Evolutionary conservation across 2,329 filamentous ascomycete species (phyloP).

Genomic region (Fusarium acutatum): DNA sequence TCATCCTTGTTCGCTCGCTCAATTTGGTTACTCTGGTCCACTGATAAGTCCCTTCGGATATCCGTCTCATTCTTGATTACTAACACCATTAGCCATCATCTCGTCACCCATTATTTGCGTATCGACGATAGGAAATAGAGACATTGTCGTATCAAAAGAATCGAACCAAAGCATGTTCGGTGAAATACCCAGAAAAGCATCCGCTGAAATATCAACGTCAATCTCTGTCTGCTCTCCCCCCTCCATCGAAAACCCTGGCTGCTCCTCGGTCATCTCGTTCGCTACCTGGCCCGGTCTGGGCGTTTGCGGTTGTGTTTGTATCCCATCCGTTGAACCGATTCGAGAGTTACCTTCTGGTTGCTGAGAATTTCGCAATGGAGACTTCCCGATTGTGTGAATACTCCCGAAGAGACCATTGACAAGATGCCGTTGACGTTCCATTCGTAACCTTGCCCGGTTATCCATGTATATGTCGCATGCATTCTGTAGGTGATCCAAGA

Average conservation of each 20-base stretch:
- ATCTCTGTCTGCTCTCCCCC: constrained; percentile 18
- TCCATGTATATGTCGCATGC: constrained; percentile 39
- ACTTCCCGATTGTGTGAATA: constrained; percentile 34
- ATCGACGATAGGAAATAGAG: constrained; percentile 38
- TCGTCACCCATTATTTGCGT: constrained; percentile 27
- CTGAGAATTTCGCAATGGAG: not conserved
- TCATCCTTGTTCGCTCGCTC: not conserved
- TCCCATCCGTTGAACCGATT: not conserved
- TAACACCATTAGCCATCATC: not conserved
- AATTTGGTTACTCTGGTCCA: not conserved
- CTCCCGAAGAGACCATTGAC: constrained; percentile 38
- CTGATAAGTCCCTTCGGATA: not conserved
- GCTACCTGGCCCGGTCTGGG: not conserved
- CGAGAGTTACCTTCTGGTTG: not conserved
- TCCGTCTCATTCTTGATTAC: not conserved
- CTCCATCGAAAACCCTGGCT: not conserved
- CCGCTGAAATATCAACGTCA: constrained; percentile 9
- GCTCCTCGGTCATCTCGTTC: not conserved
- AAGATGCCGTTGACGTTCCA: constrained; percentile 36
- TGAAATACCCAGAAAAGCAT: constrained; percentile 36
- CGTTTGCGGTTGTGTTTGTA: not conserved
- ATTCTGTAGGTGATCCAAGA: constrained; percentile 35
- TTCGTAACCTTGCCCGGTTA: constrained; percentile 29
- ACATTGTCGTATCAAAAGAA: constrained; percentile 40
- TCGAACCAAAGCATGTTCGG: constrained; percentile 41